Percentiles rank a stretch among this genome's conserved stretches.
Evolutionary conservation across 192 early-diverging fungal species (phyloP).

Genomic region (Rhizophlyctis rosea): DNA sequence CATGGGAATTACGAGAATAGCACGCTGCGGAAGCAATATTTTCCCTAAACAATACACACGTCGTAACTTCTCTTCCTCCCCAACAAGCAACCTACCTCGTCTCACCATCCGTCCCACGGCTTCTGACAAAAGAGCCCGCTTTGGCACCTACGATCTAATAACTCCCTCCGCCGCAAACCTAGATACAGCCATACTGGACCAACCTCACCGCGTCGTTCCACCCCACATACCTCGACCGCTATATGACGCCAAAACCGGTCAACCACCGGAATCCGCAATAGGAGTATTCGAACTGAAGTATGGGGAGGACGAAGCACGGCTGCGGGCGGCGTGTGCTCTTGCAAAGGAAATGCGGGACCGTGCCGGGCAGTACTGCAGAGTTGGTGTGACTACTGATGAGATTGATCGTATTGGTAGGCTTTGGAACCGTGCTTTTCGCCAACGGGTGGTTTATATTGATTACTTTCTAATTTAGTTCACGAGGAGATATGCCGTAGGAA

Average conservation of each 20-base stretch:
- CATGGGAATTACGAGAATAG: no score
- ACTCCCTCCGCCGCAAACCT: slow-evolving; percentile 12
- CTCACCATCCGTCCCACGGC: no score
- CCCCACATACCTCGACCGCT: slow-evolving; percentile 13
- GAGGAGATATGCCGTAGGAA: slow-evolving; percentile 44
- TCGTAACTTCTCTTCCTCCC: no score
- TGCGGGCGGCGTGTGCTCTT: slow-evolving; percentile 14
- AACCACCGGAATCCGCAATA: no score
- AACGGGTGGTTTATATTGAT: no score
- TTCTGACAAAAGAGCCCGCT: slow-evolving; percentile 1
- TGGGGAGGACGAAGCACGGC: slow-evolving; percentile 3
- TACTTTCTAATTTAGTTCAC: slow-evolving; percentile 44
- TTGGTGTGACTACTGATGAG: slow-evolving; percentile 18
- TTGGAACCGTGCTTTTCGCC: no score
- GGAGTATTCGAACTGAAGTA: slow-evolving; percentile 17
- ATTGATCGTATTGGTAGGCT: slow-evolving; percentile 22
- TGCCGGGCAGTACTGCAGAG: background rate
- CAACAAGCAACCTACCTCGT: no score
- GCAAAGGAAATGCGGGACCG: slow-evolving; percentile 9
- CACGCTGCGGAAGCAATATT: no score
- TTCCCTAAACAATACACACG: no score
- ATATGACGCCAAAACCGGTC: slow-evolving; percentile 10
- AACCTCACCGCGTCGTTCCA: slow-evolving; percentile 12
- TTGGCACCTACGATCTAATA: slow-evolving; percentile 24
- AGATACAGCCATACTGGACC: background rate